Percentiles rank a stretch among this genome's conserved stretches.
Evolutionary conservation across 78 protist species (phyloP).

Genomic region (Dictyostelium discoideum): dicty_2.7 NC_007088.5:1380001-1380500

Average conservation of each 20-base stretch:
- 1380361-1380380: neutral
- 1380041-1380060: slow-evolving; percentile 93
- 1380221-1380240: slow-evolving; percentile 96
- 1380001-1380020: slow-evolving; percentile 93
- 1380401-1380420: neutral
- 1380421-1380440: neutral
- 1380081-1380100: slow-evolving; percentile 91
- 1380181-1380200: slow-evolving; percentile 83
- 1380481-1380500: slow-evolving; percentile 62
- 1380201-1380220: slow-evolving; percentile 83
- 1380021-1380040: slow-evolving; percentile 97
- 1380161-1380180: slow-evolving; percentile 85
- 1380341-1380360: slow-evolving; percentile 85
- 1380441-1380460: neutral
- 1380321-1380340: slow-evolving; percentile 93
- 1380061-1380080: slow-evolving; percentile 84
- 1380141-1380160: slow-evolving; percentile 94
- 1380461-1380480: slow-evolving; percentile 57
- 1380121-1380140: slow-evolving; percentile 96
- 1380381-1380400: too few species aligned
- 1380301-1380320: slow-evolving; percentile 70
- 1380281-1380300: slow-evolving; percentile 62
- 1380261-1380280: slow-evolving; percentile 40
- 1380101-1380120: slow-evolving; percentile 89
- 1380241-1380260: slow-evolving; percentile 88